Evolutionary conservation across 176 grass and related monocot genomes (phyloP), one percentile per base, ranked within the genome.

Genomic region (Luzula sylvatica): DNA sequence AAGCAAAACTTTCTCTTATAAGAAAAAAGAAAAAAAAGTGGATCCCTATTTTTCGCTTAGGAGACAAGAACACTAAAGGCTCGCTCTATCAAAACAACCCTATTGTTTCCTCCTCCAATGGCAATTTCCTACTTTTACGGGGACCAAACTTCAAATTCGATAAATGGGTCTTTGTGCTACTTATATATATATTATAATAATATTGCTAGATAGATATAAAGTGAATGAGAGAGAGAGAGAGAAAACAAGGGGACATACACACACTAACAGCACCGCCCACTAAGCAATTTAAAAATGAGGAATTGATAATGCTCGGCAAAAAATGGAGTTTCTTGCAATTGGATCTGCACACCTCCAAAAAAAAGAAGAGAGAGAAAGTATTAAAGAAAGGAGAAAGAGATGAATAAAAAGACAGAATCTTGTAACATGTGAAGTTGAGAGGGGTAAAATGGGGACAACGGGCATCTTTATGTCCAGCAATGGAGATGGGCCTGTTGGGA

Each of bases 401-500:
- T 35, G 30, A 35, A 72, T 56, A 85, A 71, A 94, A 94, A 67
- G 78, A 55, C 74, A 76, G 82, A 65, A 87, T 79, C 77, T 82
- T 44, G 74, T 39, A 67, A 80, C 65, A 44, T 56, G 58, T 22
- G 49, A 53, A 54, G 58, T n/a, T 35, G 58, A 54, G 51, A 44
- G 16, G 60, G 48, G 26, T 20, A 62, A 25, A 14, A 22, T 73
- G 77, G 77, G 76, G 78, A 82, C 87, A 87, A 32, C 26, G 19
- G 42, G 82, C 84, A 87, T 94, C 80, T 73, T n/a, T 87, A 71
- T 50, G 15, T 55, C 51, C 72, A 54, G 68, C 74, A 72, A 72
- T 69, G 76, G 61, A 71, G 78, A 51, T 63, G 59, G 74, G 70
- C 20, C 11, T 71, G 82, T 79, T 78, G 87, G 78, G 87, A 78